These are phyloP conservation scores for Tremellales sp. DNA, from an alignment of 1,284 basidiomycete genomes.

Conservation along the genomic window DNA sequence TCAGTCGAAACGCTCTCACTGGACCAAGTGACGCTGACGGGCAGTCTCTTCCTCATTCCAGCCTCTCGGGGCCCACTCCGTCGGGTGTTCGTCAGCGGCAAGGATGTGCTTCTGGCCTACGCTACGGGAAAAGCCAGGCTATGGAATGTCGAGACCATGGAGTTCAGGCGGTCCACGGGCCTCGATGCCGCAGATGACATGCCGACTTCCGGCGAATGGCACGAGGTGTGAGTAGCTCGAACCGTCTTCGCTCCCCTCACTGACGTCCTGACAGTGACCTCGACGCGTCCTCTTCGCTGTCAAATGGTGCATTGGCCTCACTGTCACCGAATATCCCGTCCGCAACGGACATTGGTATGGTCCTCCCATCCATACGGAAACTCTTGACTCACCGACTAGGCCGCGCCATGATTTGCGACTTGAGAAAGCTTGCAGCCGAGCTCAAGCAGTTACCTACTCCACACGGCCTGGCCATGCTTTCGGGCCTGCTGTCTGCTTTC, in stretches of 20 bases:
- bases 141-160: conserved; percentile 81
- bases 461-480: conserved; percentile 3
- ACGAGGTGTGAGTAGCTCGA: conserved; percentile 53
- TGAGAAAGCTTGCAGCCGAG: not conserved
- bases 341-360: no score
- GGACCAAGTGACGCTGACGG: conserved; percentile 8
- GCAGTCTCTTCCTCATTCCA: conserved; percentile 70
- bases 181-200: conserved; percentile 72
- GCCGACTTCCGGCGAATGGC: conserved; percentile 66
- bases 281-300: no score
- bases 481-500: conserved; percentile 46
- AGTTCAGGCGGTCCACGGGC: conserved; percentile 79
- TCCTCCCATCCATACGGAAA: no score
- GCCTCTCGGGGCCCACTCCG: conserved; percentile 65
- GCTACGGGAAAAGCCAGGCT: conserved; percentile 70
- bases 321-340: no score
- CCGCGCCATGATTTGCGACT: not conserved
- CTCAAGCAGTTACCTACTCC: conserved; percentile 14
- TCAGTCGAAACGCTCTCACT: conserved; percentile 47
- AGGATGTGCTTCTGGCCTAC: conserved; percentile 75
- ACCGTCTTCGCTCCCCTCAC: no score
- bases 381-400: no score
- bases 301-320: no score
- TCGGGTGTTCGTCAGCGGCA: conserved; percentile 62
- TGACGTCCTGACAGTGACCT: no score